Conservation (phyloP, 192 early-diverging fungal species). For the Rhizoclosmatium sp. region DNA sequence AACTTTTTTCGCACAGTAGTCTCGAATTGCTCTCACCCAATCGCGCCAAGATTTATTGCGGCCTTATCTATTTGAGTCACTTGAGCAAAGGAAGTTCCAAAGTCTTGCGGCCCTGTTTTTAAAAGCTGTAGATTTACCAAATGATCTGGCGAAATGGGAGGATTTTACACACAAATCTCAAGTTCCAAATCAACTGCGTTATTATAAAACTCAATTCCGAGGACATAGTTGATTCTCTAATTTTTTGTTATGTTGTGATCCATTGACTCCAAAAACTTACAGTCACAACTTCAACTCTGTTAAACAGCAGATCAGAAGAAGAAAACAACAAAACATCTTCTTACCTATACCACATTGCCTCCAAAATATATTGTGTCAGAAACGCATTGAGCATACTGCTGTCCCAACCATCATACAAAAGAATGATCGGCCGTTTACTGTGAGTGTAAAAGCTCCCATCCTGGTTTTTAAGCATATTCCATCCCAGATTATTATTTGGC, state of each 20-base stretch:
- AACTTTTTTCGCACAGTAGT: no score
- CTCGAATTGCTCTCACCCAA: background rate
- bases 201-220: constrained; percentile 6
- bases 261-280: background rate
- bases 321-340: background rate
- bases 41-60: constrained; percentile 4
- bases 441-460: background rate
- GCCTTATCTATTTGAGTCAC: constrained; percentile 12
- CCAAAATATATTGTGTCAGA: constrained; percentile 18
- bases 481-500: constrained; percentile 2
- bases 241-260: background rate
- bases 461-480: constrained; percentile 10
- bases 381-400: background rate
- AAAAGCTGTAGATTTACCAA: no score
- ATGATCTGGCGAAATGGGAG: no score
- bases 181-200: constrained; percentile 12
- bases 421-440: background rate
- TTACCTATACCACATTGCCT: constrained; percentile 21
- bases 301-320: background rate
- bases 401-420: constrained; percentile 10
- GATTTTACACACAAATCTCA: constrained; percentile 9
- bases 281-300: background rate
- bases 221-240: background rate
- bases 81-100: constrained; percentile 1
- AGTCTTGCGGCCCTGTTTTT: constrained; percentile 18